Base-by-base conservation (phyloP, 805 yeast genomes). In the Tetrapisispora namnaoensis region DNA sequence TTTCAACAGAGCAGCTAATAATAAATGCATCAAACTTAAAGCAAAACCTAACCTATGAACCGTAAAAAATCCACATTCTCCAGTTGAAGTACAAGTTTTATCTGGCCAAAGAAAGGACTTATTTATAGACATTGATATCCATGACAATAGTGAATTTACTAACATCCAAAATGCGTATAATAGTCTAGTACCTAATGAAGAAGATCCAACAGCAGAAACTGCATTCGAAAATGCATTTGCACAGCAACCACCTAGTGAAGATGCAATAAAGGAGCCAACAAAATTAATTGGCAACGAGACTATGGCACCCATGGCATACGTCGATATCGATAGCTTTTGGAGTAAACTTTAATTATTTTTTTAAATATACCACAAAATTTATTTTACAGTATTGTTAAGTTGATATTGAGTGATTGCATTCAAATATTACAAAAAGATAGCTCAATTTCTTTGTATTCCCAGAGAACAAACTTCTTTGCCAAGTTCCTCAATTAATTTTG, bases 1-100 rank as follows among this genome's bases (percentile, higher is more conserved):
- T 10, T 83, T 61, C 42, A 93, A 70, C 38, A 85, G 59, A 2
- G 70, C 66, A 1, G 93, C 95, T 49, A 93, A 69, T 0, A 80
- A 53, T 34, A 90, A 58, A 68, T 93, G 99, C 50, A 88, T 67
- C 48, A 81, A 45, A 2, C 95, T 98, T 18, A 93, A 70, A 2
- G 97, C 90, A 61, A 89, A 86, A 67, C 88, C 88, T 58, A 93
- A 72, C 49, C 98, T 71, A 63, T 93, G 95, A n/a, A 93, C 97
- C 4, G 95, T 90, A 16, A 88, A 86, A 66, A 91, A 93, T 43
- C 97, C 95, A 65, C 96, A 89, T 57, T 86, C 86, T 49, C 85
- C 83, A 21, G 79, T 78, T 14, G 93, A 95, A 41, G 82, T 80
- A 68, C 99, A 91, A 39, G 88, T 72, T 50, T 75, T 76, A 51